Conservation (phyloP, 306 rosid species). For the Herpetospermum pedunculosum region DNA sequence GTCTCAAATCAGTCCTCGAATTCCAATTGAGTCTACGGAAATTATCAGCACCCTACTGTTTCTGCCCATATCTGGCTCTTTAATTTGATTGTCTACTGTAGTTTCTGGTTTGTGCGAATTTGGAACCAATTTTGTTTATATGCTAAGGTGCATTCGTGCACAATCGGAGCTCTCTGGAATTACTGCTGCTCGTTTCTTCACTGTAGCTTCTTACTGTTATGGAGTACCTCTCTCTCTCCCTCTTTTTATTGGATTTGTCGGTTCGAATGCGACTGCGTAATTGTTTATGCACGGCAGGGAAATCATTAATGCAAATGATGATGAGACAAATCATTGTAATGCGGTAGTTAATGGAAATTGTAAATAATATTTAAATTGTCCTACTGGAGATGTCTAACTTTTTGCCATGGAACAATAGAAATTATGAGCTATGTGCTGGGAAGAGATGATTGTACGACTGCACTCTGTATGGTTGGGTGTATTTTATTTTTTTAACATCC, state of each 20-base stretch:
- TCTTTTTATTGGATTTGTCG: neutral
- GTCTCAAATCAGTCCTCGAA: neutral
- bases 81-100: neutral
- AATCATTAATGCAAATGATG: neutral
- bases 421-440: neutral
- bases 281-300: neutral
- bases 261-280: neutral
- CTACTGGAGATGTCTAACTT: neutral
- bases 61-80: neutral
- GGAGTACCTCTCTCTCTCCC: neutral
- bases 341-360: neutral
- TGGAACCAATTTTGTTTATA: neutral
- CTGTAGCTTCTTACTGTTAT: neutral
- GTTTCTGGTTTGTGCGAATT: neutral
- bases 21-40: neutral
- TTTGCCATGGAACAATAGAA: neutral
- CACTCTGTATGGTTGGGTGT: neutral
- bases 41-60: neutral
- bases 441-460: neutral
- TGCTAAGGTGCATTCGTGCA: neutral
- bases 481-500: neutral
- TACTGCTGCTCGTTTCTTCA: neutral
- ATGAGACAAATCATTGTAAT: neutral
- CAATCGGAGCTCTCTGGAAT: neutral
- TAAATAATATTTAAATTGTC: neutral